These are phyloP conservation scores for Ceratocystis papillata DNA, from an alignment of 2,329 filamentous ascomycete genomes.

Conservation along the genomic window DNA sequence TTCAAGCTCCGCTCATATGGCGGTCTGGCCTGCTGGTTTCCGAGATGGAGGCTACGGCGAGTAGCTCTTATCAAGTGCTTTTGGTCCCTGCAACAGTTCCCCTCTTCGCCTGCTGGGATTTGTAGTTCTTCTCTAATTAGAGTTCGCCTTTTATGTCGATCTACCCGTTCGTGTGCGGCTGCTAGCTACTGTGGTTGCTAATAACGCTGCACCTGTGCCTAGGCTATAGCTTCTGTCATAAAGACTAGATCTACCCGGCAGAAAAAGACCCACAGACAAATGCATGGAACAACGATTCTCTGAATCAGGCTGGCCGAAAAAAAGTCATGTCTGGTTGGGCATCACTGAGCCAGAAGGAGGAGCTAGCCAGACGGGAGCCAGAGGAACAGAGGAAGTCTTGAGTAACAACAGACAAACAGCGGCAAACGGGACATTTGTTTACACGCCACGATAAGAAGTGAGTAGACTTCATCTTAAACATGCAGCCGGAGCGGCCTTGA, in stretches of 20 bases:
- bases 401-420: slow-evolving; percentile 6
- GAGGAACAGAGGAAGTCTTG: slow-evolving; percentile 1
- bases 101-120: too few relatives aligned
- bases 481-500: neutral
- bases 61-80: neutral
- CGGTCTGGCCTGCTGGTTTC: neutral
- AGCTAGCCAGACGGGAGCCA: neutral
- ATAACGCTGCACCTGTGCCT: too few relatives aligned
- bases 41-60: neutral
- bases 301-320: neutral
- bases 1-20: neutral
- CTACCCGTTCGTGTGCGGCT: too few relatives aligned
- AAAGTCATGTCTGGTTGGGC: neutral
- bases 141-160: too few relatives aligned
- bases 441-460: neutral
- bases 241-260: neutral
- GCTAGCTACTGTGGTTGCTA: too few relatives aligned
- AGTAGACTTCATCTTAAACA: neutral
- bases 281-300: neutral
- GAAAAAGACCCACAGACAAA: neutral
- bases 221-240: too few relatives aligned
- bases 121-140: too few relatives aligned
- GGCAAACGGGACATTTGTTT: slow-evolving; percentile 1
- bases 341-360: neutral
- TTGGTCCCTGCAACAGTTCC: neutral